These are phyloP conservation scores for Komagataella ulmi DNA, from an alignment of 805 yeast species.

Conservation along the genomic window DNA sequence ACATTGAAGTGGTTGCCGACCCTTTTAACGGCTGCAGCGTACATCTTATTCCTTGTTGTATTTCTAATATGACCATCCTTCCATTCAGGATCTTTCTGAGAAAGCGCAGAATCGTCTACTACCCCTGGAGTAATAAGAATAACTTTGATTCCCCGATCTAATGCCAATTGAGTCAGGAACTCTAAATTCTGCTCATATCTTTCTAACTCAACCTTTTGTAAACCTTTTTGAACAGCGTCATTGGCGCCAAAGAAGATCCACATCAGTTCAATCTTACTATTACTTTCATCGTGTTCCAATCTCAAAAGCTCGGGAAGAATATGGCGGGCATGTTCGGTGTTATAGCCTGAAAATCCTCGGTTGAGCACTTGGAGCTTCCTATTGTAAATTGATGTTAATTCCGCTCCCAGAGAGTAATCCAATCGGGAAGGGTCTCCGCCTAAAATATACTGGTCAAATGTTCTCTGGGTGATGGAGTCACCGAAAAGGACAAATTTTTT, in stretches of 20 bases:
- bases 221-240: constrained; percentile 39
- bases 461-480: constrained; percentile 21
- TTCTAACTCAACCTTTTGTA: constrained; percentile 31
- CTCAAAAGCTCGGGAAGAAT: constrained; percentile 38
- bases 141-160: constrained; percentile 29
- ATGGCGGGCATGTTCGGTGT: constrained; percentile 41
- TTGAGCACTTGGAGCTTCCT: constrained; percentile 56
- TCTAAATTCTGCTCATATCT: constrained; percentile 34
- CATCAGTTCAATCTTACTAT: constrained; percentile 22
- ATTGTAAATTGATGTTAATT: constrained; percentile 22
- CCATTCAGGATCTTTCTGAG: constrained; percentile 17
- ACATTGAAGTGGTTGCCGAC: constrained; percentile 33
- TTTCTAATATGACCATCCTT: constrained; percentile 29
- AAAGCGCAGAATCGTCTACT: constrained; percentile 33
- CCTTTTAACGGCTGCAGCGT: constrained; percentile 33
- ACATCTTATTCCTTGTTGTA: constrained; percentile 28
- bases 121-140: constrained; percentile 53
- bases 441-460: constrained; percentile 12
- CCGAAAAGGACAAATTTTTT: constrained; percentile 14
- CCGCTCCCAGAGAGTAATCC: constrained; percentile 3
- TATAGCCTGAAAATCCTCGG: constrained; percentile 74
- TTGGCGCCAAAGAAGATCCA: constrained; percentile 75
- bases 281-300: constrained; percentile 24
- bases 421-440: not conserved
- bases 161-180: constrained; percentile 25